Evolutionary conservation across 441 rosid genomes (phyloP).

Genomic region (Eutrema salsugineum): DNA sequence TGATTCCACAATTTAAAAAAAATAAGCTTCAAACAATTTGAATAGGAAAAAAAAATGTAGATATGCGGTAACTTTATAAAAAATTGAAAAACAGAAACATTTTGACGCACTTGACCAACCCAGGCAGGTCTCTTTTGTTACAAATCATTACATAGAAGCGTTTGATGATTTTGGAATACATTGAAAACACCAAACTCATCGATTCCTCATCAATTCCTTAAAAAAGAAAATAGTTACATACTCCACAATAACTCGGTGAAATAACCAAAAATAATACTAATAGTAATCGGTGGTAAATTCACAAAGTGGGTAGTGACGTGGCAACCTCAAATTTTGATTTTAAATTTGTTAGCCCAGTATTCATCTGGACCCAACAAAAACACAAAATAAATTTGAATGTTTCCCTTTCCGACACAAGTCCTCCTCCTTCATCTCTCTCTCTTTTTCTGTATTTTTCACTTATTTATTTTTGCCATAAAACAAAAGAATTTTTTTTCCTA

Average conservation of each 20-base stretch:
- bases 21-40: too few relatives aligned
- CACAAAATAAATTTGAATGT: slow-evolving; percentile 16
- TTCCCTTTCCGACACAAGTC: slow-evolving; percentile 36
- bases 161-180: not conserved
- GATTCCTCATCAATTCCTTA: not conserved
- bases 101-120: not conserved
- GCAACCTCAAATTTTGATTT: not conserved
- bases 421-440: slow-evolving; percentile 1
- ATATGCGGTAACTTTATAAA: too few relatives aligned
- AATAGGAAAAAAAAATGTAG: too few relatives aligned
- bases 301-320: slow-evolving; percentile 29
- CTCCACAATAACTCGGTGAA: too few relatives aligned
- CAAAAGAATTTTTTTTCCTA: not conserved
- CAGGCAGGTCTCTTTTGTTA: not conserved
- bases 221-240: not conserved
- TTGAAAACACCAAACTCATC: not conserved
- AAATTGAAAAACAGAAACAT: not conserved
- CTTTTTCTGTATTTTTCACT: not conserved
- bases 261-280: not conserved
- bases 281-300: slow-evolving; percentile 3
- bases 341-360: not conserved
- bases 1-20: too few relatives aligned
- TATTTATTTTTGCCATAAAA: not conserved
- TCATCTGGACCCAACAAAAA: slow-evolving; percentile 18
- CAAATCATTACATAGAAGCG: not conserved